Evolutionary conservation across 1,284 basidiomycete genomes (phyloP), one percentile per base, ranked within the genome.

Genomic region (Heterobasidion irregulare): DNA sequence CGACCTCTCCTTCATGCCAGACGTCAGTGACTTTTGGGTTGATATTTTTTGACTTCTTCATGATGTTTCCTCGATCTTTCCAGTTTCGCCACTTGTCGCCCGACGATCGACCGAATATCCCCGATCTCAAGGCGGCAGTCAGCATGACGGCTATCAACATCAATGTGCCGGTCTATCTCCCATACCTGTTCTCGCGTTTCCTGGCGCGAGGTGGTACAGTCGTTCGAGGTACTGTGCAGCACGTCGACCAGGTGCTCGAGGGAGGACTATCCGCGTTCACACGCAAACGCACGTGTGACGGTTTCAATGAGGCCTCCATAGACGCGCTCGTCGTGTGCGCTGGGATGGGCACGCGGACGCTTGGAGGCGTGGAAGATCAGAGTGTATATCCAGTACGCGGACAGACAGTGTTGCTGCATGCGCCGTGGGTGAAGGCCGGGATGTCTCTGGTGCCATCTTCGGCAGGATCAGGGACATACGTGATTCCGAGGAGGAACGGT

Each of bases 401-500:
- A 15, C 47, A 49, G 15, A 49, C 47, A 8, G 32, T 49, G 18
- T 2, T 49, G 18, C 32, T 49, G 13, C 47, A 33, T 49, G 79
- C 80, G 7, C 77, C 78, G 1, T 78, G 77, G 77, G 64, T 92
- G 50, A 75, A 70, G 48, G 78, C 78, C 57, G 88, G 86, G 15
- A 72, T 76, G 57, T 82, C 83, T 0, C 62, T 65, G 5, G 73
- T 66, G 6, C n/a, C 12, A 35, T 81, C 26, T 26, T 26, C 80
- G 7, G 68, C 72, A 0, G 80, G 78, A 5, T 48, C 57, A 15
- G 26, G 43, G 70, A 80, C 81, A 43, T 92, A 91, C 68, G 75
- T 86, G 57, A 87, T 92, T 61, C 89, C 89, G 19, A 73, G 84
- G 59, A 70, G 76, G 45, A 79, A 76, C 58, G 84, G 87, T 33